phyloP scores from a whole-genome alignment of 495 filamentous ascomycete species.

The Amorphotheca resinae region DNA sequence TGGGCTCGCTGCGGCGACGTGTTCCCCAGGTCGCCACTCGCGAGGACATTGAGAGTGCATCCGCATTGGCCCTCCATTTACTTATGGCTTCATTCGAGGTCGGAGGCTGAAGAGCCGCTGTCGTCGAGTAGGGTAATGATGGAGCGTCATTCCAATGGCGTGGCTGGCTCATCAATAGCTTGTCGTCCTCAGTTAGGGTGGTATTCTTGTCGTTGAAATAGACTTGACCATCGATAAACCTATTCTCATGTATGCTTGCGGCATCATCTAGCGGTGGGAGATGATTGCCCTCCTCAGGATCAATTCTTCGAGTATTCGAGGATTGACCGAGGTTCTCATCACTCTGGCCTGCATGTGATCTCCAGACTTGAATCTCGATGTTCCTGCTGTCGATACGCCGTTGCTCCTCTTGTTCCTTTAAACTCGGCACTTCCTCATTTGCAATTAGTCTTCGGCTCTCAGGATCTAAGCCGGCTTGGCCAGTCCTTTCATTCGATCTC shows the following conservation, averaged over 20 bases:
- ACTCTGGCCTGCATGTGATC: conserved; percentile 13
- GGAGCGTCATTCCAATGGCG: conserved; percentile 37
- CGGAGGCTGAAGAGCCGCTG: conserved; percentile 25
- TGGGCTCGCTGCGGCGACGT: conserved; percentile 45
- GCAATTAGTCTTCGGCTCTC: conserved; percentile 13
- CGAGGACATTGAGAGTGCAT: conserved; percentile 43
- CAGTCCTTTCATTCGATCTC: conserved; percentile 15
- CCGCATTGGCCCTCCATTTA: conserved; percentile 32
- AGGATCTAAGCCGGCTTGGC: conserved; percentile 20
- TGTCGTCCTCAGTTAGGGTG: conserved; percentile 29
- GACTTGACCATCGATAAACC: conserved; percentile 30
- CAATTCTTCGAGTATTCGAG: neutral
- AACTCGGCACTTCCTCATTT: conserved; percentile 13
- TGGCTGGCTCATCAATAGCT: conserved; percentile 30
- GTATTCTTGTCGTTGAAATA: conserved; percentile 29
- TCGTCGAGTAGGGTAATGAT: conserved; percentile 27
- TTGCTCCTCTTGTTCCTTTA: conserved; percentile 21
- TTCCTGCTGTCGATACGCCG: conserved; percentile 16
- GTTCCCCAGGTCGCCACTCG: conserved; percentile 65
- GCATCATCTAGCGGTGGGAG: conserved; percentile 15
- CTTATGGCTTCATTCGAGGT: conserved; percentile 41
- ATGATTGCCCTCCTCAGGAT: conserved; percentile 5
- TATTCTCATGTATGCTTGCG: conserved; percentile 25
- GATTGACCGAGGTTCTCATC: conserved; percentile 9
- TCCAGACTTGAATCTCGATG: conserved; percentile 20